Conservation (phyloP, 2,329 filamentous ascomycete species). For the Myrmaecium sp. region DNA sequence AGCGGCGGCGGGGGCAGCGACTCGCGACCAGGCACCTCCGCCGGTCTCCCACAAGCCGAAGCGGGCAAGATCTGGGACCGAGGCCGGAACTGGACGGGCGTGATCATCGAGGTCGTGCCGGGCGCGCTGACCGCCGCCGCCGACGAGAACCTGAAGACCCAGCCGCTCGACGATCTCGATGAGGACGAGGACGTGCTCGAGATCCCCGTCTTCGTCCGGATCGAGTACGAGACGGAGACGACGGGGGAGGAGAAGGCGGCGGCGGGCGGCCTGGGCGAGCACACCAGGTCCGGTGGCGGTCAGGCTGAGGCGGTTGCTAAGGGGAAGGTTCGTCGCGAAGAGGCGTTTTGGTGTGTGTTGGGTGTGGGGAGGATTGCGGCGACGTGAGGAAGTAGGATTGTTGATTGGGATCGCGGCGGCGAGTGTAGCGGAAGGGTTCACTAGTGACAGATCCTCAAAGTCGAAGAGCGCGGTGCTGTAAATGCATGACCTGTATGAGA, state of each 20-base stretch:
- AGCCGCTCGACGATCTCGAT: constrained; percentile 20
- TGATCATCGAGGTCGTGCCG: constrained; percentile 79
- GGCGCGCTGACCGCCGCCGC: constrained; percentile 12
- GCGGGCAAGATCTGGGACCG: constrained; percentile 94
- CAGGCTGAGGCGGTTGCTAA: constrained; percentile 24
- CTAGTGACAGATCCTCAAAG: too few relatives aligned
- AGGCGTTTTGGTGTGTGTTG: constrained; percentile 91
- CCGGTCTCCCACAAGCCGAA: constrained; percentile 39
- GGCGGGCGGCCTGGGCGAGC: constrained; percentile 6
- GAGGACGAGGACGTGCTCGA: constrained; percentile 55
- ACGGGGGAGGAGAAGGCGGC: constrained; percentile 35
- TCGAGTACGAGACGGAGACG: constrained; percentile 70
- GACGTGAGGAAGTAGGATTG: too few relatives aligned
- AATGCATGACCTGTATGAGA: too few relatives aligned
- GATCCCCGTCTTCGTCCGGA: constrained; percentile 82
- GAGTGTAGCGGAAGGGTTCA: too few relatives aligned
- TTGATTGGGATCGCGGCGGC: too few relatives aligned
- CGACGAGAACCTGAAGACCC: constrained; percentile 27
- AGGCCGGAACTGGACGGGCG: constrained; percentile 85
- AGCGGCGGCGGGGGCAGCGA: constrained; percentile 5
- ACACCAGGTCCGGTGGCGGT: not conserved
- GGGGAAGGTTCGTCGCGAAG: constrained; percentile 52
- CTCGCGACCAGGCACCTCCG: constrained; percentile 8
- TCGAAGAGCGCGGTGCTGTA: too few relatives aligned
- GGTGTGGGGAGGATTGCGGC: constrained; percentile 62